Evolutionary conservation across 805 yeast genomes (phyloP).

Genomic region (Starmera dryadoides): DNA sequence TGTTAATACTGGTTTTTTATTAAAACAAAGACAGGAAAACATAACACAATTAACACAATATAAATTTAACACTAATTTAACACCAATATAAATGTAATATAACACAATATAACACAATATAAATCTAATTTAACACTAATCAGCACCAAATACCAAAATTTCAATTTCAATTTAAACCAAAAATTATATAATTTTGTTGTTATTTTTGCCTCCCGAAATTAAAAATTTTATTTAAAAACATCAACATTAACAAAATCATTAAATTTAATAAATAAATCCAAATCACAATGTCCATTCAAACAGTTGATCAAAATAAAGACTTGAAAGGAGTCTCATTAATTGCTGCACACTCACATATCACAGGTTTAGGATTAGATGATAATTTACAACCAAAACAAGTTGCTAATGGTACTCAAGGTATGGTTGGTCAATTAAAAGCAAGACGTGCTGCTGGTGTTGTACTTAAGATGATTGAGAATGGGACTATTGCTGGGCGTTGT

Average conservation of each 20-base stretch:
- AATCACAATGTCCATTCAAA: constrained; percentile 20
- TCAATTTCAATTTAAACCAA: no score
- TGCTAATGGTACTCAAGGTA: constrained; percentile 92
- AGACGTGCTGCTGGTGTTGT: constrained; percentile 95
- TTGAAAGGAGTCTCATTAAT: constrained; percentile 65
- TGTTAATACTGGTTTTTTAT: constrained; percentile 44
- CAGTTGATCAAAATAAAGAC: constrained; percentile 37
- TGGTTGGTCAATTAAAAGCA: constrained; percentile 96
- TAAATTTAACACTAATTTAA: constrained; percentile 9
- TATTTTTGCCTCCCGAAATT: no score
- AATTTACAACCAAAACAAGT: constrained; percentile 71
- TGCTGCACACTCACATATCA: constrained; percentile 97
- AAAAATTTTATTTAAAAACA: no score
- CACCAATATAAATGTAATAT: constrained; percentile 3
- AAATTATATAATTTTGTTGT: no score
- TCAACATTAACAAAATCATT: no score
- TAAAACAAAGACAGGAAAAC: constrained; percentile 15
- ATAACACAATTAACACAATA: neutral
- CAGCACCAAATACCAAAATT: no score
- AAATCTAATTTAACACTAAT: no score
- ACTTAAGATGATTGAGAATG: constrained; percentile 87
- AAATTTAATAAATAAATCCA: neutral
- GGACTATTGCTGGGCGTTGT: constrained; percentile 95
- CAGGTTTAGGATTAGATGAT: constrained; percentile 95
- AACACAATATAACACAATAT: no score